Base-by-base conservation (phyloP, 192 early-diverging fungal species). In the Podila clonocystis region DNA sequence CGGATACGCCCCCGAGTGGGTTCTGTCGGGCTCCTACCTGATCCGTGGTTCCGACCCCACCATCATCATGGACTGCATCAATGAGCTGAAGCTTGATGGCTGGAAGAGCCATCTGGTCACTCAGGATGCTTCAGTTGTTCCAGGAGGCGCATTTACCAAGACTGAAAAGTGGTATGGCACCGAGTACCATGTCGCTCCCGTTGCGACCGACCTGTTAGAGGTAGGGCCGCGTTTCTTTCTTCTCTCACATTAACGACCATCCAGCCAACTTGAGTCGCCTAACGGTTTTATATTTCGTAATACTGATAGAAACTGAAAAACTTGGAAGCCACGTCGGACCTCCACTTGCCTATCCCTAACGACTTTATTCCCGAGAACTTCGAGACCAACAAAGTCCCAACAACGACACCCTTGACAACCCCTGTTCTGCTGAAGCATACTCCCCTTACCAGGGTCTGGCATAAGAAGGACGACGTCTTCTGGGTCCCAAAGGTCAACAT, bases 401-500 rank as follows among this genome's bases (percentile, higher is more conserved):
- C 62, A 13, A 41, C 41, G 15, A 70, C 55, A n/a, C 68, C 58
- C 34, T 64, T 77, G 34, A 60, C 38, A 1, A 82, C 61, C 0
- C 73, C 80, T 24, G 28, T 72, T 29, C 82, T 96, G 61, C 84
- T 95, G 57, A 75, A 71, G 57, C 89, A 95, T n/a, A 84, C 86
- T 12, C 69, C 83, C 0, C 41, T 82, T 4, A 60, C 88, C 28
- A 90, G 96, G 45, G 74, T 98, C 75, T 99, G 97, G 97, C 90
- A 95, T 82, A 97, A 97, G 82, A 94, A 94, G 68, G 97, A 99
- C 84, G 95, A 97, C 78, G 93, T 88, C 3, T 99, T 96, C 70
- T 93, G 91, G 87, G 88, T 97, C 22, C 98, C 98, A 38, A 94
- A 96, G 68, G 94, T 93, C 63, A 91, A 93, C 67, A 83, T 95